Percentiles rank a stretch among this genome's conserved stretches.
These are phyloP conservation scores for Talaromyces sp. DNA, from an alignment of 2,329 filamentous ascomycete species.

Conservation along the genomic window DNA sequence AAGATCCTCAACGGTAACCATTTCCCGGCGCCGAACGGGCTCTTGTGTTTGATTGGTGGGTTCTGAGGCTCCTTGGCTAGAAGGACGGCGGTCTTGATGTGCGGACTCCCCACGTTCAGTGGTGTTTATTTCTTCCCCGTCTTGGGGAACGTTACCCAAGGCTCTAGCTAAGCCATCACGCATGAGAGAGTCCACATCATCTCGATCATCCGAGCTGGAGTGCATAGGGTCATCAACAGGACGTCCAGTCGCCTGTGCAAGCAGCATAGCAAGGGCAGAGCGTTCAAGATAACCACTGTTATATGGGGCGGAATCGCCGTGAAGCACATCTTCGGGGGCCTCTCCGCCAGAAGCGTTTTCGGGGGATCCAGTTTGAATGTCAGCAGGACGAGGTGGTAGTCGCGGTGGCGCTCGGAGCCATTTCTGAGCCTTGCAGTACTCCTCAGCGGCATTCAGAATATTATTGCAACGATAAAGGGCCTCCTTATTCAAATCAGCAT, in stretches of 20 bases:
- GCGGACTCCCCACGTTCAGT: constrained; percentile 29
- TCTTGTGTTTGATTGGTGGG: constrained; percentile 22
- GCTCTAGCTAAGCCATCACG: constrained; percentile 45
- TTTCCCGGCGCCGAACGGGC: constrained; percentile 31
- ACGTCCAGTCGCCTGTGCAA: constrained; percentile 34
- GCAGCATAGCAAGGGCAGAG: constrained; percentile 38
- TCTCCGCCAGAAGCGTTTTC: constrained; percentile 33
- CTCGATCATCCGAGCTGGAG: constrained; percentile 24
- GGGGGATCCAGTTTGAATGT: constrained; percentile 45
- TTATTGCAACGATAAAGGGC: constrained; percentile 83
- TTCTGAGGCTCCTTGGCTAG: constrained; percentile 23
- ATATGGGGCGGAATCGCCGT: constrained; percentile 31
- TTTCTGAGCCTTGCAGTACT: constrained; percentile 73
- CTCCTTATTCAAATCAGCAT: constrained; percentile 70
- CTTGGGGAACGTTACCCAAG: constrained; percentile 45
- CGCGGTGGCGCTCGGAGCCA: constrained; percentile 62
- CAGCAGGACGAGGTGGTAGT: constrained; percentile 67
- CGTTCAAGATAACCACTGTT: constrained; percentile 30
- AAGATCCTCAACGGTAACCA: constrained; percentile 72
- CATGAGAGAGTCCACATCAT: constrained; percentile 33
- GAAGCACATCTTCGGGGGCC: constrained; percentile 30
- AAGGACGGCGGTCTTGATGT: constrained; percentile 21
- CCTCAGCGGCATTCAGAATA: constrained; percentile 59
- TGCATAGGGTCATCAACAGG: constrained; percentile 26
- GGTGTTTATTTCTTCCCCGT: constrained; percentile 29